A percentile compares a stretch with the other conserved stretches of the same genome.
Evolutionary conservation across 306 rosid genomes (phyloP).

Genomic region (Phaseolus lunatus): DNA sequence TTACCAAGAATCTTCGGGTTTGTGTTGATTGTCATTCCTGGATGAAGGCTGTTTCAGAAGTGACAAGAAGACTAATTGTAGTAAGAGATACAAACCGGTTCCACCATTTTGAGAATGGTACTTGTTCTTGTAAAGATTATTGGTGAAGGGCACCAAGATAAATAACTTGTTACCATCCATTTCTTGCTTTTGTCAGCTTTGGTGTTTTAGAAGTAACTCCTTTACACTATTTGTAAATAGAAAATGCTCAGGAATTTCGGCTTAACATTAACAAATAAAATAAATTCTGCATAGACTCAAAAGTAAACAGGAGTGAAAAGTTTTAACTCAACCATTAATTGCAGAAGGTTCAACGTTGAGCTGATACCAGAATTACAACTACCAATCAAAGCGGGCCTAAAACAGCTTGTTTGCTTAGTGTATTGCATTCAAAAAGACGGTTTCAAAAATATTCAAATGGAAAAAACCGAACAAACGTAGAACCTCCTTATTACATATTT

Average conservation of each 20-base stretch:
- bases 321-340: neutral
- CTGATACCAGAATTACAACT: neutral
- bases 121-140: slow-evolving; percentile 68
- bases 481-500: neutral
- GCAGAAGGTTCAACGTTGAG: neutral
- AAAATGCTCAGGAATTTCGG: no score
- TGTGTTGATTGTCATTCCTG: slow-evolving; percentile 69
- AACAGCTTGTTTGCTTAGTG: no score
- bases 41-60: slow-evolving; percentile 63
- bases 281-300: neutral
- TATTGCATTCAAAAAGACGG: no score
- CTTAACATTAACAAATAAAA: neutral
- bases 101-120: slow-evolving; percentile 66
- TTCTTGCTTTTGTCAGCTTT: neutral
- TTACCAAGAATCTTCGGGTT: slow-evolving; percentile 66
- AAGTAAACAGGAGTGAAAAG: neutral
- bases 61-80: slow-evolving; percentile 55
- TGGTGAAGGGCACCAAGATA: slow-evolving; percentile 46
- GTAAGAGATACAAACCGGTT: slow-evolving; percentile 68
- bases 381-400: neutral
- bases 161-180: neutral
- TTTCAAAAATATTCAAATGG: neutral
- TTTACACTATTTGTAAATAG: neutral
- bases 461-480: no score
- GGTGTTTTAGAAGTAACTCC: neutral